A percentile compares a stretch with the other conserved stretches of the same genome.
Conservation (phyloP, 75 land plant genomes). For the Isoetes taiwanensis region DNA sequence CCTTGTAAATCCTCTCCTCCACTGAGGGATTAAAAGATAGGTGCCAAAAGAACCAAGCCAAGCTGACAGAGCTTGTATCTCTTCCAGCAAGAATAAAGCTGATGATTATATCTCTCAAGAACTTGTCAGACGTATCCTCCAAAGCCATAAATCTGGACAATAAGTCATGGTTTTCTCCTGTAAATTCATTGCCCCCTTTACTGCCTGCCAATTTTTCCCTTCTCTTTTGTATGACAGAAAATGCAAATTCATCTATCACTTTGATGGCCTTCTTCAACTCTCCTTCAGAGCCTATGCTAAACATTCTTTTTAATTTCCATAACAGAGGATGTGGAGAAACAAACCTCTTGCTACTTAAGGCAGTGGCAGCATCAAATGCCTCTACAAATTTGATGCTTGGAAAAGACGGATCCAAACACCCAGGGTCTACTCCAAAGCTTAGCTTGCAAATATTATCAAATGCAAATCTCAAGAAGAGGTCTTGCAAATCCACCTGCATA, state of each 20-base stretch:
- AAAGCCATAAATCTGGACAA: conserved; percentile 48
- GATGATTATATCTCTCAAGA: not conserved
- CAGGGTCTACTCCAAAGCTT: not conserved
- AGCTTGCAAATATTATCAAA: conserved; percentile 3
- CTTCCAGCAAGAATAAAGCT: conserved; percentile 11
- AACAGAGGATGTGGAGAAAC: no score
- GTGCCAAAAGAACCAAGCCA: conserved; percentile 68
- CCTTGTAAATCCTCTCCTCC: conserved; percentile 27
- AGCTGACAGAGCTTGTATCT: conserved; percentile 65
- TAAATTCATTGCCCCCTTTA: no score
- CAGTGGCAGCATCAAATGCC: not conserved
- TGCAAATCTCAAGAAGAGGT: not conserved
- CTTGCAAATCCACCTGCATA: conserved; percentile 1
- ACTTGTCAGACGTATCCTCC: conserved; percentile 14
- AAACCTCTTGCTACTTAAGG: not conserved
- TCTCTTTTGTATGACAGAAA: not conserved
- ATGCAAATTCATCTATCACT: not conserved
- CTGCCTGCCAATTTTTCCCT: no score
- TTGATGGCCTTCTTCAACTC: not conserved
- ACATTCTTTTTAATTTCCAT: not conserved
- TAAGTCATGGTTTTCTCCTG: conserved; percentile 21
- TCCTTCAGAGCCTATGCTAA: not conserved
- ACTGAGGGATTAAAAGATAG: conserved; percentile 48
- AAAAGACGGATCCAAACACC: not conserved
- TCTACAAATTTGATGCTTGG: not conserved